Percentiles rank a stretch among this genome's conserved stretches.
These are phyloP conservation scores for Silene conica DNA, from an alignment of 148 eudicot genomes.

Conservation along the genomic window DNA sequence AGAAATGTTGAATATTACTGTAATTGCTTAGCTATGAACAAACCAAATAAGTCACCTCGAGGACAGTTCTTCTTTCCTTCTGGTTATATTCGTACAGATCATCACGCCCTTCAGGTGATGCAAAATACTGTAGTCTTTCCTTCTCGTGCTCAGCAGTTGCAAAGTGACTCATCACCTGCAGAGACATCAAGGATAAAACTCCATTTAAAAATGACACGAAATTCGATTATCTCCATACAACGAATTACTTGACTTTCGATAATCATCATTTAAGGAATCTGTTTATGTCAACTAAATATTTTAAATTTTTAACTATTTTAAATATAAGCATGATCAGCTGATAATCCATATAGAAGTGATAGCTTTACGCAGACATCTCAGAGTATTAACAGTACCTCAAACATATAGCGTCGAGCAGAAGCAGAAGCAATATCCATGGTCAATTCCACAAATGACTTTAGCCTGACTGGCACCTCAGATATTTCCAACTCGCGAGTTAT, in stretches of 20 bases:
- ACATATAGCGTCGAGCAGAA: constrained; percentile 87
- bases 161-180: constrained; percentile 85
- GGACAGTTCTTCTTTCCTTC: constrained; percentile 83
- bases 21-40: neutral
- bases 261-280: neutral
- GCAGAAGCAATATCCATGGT: constrained; percentile 93
- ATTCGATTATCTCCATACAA: neutral
- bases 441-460: constrained; percentile 70
- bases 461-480: constrained; percentile 38
- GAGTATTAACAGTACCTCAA: constrained; percentile 50
- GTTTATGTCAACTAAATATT: neutral
- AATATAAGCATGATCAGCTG: constrained; percentile 6
- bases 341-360: neutral
- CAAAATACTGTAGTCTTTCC: constrained; percentile 86
- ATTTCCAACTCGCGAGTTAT: constrained; percentile 20
- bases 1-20: neutral
- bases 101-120: constrained; percentile 94
- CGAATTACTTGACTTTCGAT: neutral
- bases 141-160: constrained; percentile 93
- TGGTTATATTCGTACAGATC: constrained; percentile 90
- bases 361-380: neutral
- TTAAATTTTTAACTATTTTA: neutral
- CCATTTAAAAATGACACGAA: neutral
- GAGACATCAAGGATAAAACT: neutral
- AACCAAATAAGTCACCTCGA: constrained; percentile 51